Evolutionary conservation across 2,329 filamentous ascomycete genomes (phyloP), one percentile per base, ranked within the genome.

Genomic region (Gremmenia infestans): DNA sequence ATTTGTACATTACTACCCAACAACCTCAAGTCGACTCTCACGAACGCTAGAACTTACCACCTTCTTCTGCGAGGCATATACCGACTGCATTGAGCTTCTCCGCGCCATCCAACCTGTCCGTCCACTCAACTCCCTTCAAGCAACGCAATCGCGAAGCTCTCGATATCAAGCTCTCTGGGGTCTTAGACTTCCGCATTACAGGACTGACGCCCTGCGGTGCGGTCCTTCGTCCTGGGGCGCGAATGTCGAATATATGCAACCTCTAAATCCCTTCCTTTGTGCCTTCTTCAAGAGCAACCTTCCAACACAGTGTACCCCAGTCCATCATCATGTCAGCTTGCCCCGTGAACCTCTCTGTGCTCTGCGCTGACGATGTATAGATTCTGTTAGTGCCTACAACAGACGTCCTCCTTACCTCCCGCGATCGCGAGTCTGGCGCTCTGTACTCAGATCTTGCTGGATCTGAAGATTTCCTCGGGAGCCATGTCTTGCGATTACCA

Each of bases 221-320:
- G 60, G 62, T 63, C 56, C 53, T 64, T 58, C 50, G 56, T 65
- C 56, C 57, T 17, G 57, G 58, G 59, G 63, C 59, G 60, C 66
- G 65, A 66, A 67, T 67, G 67, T 69, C 63, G 76, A 74, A 79
- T 88, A 87, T 85, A 96, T 96, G 92, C 92, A 92, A 87, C 91
- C 94, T 79, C 82, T 97, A 86, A 99, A 99, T 78, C 94, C 94
- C 73, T 97, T 97, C 77, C 82, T 99, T 74, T 87, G 89, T 80
- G 91, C 93, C 81, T 97, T 99, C 85, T 97, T 97, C 82, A 91
- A 91, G 79, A 97, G 91, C 83, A 86, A 90, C 73, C 82, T 97
- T 71, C 88, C 89, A 66, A 80, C 88, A 68, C 93, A 97, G 85
- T 97, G 94, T 80, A 84, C 87, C 61, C 92, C 94, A 54, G 82